Evolutionary conservation across 768 basidiomycete species (phyloP).

Genomic region (Paxillus rubicundulus): DNA sequence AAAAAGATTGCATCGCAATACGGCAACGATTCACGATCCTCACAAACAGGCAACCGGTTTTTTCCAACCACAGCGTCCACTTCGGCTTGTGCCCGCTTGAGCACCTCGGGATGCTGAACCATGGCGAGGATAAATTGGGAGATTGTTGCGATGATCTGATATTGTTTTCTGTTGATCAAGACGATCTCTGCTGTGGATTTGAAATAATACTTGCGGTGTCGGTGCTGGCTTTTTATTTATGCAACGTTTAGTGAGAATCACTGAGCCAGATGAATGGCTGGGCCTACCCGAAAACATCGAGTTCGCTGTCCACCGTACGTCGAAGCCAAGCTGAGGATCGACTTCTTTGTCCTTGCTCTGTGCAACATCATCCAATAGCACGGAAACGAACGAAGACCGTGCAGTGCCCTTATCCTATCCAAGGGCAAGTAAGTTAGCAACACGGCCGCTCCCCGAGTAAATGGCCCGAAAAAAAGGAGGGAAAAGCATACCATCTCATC

Average conservation of each 20-base stretch:
- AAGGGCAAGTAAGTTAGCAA: neutral
- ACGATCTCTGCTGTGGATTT: neutral
- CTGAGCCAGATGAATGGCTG: neutral
- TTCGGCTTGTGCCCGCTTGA: slow-evolving; percentile 60
- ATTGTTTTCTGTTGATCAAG: slow-evolving; percentile 15
- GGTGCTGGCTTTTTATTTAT: slow-evolving; percentile 40
- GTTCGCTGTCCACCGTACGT: slow-evolving; percentile 80
- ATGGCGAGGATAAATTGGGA: slow-evolving; percentile 67
- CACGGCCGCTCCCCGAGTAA: neutral
- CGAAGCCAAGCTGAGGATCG: slow-evolving; percentile 49
- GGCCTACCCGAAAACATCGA: slow-evolving; percentile 63
- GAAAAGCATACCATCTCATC: slow-evolving; percentile 47
- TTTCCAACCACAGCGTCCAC: slow-evolving; percentile 49
- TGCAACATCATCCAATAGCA: slow-evolving; percentile 45
- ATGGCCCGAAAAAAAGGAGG: slow-evolving; percentile 36
- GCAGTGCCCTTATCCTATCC: slow-evolving; percentile 37
- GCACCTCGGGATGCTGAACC: slow-evolving; percentile 56
- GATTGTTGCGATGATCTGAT: slow-evolving; percentile 47
- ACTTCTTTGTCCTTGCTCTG: slow-evolving; percentile 1
- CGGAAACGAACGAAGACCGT: slow-evolving; percentile 42
- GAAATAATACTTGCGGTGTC: slow-evolving; percentile 50
- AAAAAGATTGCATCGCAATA: slow-evolving; percentile 57
- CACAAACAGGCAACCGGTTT: slow-evolving; percentile 56
- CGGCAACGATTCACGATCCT: slow-evolving; percentile 53
- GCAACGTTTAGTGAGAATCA: neutral